phyloP scores from a whole-genome alignment of 106 monocot genomes.

The Acorus calamus region DNA sequence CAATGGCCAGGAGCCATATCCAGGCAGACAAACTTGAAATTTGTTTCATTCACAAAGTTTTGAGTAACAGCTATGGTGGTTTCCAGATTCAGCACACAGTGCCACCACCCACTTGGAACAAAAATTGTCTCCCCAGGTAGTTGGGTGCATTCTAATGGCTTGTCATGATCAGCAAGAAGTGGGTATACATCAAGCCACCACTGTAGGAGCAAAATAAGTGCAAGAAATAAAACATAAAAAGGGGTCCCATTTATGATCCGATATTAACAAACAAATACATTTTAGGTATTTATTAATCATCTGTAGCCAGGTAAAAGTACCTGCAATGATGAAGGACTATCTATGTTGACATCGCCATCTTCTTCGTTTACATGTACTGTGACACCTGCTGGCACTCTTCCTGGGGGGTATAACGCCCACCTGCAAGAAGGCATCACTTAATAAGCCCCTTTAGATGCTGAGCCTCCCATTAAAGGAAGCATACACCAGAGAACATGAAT shows the following conservation, averaged over 20 bases:
- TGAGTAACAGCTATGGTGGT: conserved; percentile 92
- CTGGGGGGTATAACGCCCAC: conserved; percentile 99
- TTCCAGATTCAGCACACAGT: conserved; percentile 93
- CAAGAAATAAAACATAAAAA: conserved; percentile 10
- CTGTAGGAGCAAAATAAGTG: conserved; percentile 17
- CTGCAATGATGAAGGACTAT: conserved; percentile 90
- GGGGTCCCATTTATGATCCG: not conserved
- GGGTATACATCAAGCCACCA: conserved; percentile 99
- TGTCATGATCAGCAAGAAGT: conserved; percentile 77
- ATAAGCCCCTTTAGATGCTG: not conserved
- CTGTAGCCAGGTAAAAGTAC: conserved; percentile 15
- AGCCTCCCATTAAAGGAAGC: no score
- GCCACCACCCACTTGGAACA: conserved; percentile 99
- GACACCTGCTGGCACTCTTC: conserved; percentile 88
- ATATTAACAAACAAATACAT: not conserved
- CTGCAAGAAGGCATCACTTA: conserved; percentile 19
- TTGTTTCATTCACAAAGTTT: conserved; percentile 79
- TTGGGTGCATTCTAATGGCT: conserved; percentile 92
- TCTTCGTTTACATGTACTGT: conserved; percentile 96
- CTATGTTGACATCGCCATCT: conserved; percentile 94
- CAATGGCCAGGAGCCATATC: conserved; percentile 86
- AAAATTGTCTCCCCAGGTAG: conserved; percentile 91
- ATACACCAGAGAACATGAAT: no score
- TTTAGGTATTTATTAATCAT: not conserved
- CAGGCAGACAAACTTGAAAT: conserved; percentile 81